A percentile compares a stretch with the other conserved stretches of the same genome.
Conservation (phyloP, 208 protist genomes). For the Leishmania amazonensis region DNA sequence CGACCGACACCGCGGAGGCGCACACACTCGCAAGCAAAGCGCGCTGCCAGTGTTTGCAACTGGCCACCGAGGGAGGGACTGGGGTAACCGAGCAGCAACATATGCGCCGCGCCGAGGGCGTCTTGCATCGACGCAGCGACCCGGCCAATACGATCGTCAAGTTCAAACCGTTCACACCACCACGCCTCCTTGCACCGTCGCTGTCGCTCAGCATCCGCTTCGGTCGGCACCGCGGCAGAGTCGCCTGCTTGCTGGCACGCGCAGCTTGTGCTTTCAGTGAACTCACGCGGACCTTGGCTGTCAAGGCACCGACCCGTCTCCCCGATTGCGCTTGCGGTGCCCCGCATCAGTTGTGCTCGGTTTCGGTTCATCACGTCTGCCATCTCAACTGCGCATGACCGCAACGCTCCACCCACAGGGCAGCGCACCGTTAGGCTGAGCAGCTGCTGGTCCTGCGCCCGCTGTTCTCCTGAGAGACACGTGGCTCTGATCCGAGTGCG, state of each 20-base stretch:
- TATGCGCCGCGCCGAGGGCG: conserved; percentile 28
- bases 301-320: conserved; percentile 14
- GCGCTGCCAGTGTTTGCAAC: conserved; percentile 17
- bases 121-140: conserved; percentile 42
- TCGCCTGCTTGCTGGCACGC: background rate
- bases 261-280: background rate
- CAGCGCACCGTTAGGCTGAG: background rate
- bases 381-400: conserved; percentile 12
- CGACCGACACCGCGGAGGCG: conserved; percentile 1
- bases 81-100: conserved; percentile 45
- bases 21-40: conserved; percentile 19
- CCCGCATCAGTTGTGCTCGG: conserved; percentile 28
- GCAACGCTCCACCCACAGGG: conserved; percentile 8
- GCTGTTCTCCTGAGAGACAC: background rate
- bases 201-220: background rate
- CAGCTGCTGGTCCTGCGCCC: background rate
- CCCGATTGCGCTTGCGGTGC: conserved; percentile 4
- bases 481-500: background rate
- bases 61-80: conserved; percentile 11
- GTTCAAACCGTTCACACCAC: conserved; percentile 32
- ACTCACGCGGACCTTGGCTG: background rate
- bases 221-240: background rate
- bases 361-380: conserved; percentile 27
- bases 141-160: conserved; percentile 26
- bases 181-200: conserved; percentile 24